Conservation (phyloP, 2,329 filamentous ascomycete species). For the Nothopassalora personata region DNA sequence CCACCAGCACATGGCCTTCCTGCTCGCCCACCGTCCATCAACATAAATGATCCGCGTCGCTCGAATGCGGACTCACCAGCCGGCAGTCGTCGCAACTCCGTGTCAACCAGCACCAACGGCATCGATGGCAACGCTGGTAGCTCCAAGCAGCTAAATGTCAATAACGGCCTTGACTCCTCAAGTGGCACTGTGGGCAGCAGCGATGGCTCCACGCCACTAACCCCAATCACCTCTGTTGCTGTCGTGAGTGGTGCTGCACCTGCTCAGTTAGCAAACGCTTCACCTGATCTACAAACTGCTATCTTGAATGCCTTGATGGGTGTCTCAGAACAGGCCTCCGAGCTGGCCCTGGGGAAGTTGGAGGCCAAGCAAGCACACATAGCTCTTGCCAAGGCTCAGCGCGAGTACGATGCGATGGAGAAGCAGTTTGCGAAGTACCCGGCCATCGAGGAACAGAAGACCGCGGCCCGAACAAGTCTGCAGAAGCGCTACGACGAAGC, state of each 20-base stretch:
- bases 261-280: not conserved
- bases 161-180: not conserved
- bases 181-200: not conserved
- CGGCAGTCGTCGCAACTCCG: not conserved
- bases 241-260: not conserved
- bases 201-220: not conserved
- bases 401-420: not conserved
- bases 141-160: not conserved
- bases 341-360: not conserved
- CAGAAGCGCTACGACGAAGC: not conserved
- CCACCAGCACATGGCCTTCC: not conserved
- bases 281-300: not conserved
- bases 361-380: not conserved
- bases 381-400: not conserved
- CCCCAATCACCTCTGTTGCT: not conserved
- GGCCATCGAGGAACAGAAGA: conserved; percentile 2
- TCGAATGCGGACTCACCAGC: not conserved
- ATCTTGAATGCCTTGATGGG: not conserved
- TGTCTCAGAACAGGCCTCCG: not conserved
- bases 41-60: not conserved
- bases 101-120: not conserved
- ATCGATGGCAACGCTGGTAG: not conserved
- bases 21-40: not conserved
- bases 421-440: not conserved
- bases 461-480: too few species aligned